phyloP scores from a whole-genome alignment of 495 filamentous ascomycete genomes.

The Evernia prunastri region DNA sequence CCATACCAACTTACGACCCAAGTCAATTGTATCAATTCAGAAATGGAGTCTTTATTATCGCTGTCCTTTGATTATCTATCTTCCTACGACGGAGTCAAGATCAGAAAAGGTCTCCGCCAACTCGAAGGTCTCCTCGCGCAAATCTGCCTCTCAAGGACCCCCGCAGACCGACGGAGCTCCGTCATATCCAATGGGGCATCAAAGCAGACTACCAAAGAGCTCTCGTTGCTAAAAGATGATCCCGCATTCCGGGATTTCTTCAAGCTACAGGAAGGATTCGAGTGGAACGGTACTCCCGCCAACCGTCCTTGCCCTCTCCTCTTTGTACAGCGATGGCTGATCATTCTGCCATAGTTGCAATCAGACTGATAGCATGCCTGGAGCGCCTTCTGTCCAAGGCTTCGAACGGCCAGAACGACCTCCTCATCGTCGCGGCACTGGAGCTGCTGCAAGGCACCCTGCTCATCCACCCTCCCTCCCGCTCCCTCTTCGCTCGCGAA shows the following conservation, averaged over 20 bases:
- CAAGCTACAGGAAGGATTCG: conserved; percentile 91
- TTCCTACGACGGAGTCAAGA: conserved; percentile 80
- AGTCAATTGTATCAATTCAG: too few relatives aligned
- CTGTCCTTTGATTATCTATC: conserved; percentile 95
- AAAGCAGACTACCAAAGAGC: conserved; percentile 52
- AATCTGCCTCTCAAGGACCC: conserved; percentile 70
- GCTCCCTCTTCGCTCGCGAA: conserved; percentile 78
- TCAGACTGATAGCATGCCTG: conserved; percentile 77
- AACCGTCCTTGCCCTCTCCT: background rate
- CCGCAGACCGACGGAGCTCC: conserved; percentile 41
- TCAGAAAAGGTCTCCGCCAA: conserved; percentile 89
- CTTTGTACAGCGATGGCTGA: conserved; percentile 2
- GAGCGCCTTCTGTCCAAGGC: conserved; percentile 61
- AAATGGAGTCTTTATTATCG: conserved; percentile 89
- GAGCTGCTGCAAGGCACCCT: conserved; percentile 86
- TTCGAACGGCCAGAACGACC: conserved; percentile 51
- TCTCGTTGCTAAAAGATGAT: conserved; percentile 68
- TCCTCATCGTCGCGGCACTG: conserved; percentile 80
- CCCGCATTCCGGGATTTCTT: conserved; percentile 95
- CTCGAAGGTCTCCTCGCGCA: conserved; percentile 94
- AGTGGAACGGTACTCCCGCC: conserved; percentile 72
- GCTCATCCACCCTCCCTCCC: conserved; percentile 87
- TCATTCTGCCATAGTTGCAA: conserved; percentile 52
- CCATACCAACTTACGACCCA: background rate
- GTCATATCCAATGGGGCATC: conserved; percentile 33